phyloP scores from a whole-genome alignment of 2,329 filamentous ascomycete species.

The Phialophora chinensis region DNA sequence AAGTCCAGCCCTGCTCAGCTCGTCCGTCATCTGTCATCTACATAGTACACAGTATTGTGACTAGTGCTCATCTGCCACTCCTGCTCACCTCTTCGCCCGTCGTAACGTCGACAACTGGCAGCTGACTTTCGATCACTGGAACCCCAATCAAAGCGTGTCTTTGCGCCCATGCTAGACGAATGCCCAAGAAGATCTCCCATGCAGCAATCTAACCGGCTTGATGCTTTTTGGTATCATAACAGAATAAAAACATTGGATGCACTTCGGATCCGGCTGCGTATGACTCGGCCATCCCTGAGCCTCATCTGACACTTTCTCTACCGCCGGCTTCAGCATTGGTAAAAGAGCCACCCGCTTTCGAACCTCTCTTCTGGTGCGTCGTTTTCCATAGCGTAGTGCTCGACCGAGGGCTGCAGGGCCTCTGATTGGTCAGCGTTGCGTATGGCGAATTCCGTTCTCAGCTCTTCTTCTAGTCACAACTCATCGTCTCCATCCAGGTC shows the following conservation, averaged over 20 bases:
- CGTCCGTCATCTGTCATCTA: conserved; percentile 1
- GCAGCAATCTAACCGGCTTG: conserved; percentile 1
- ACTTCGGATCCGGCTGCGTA: conserved; percentile 16
- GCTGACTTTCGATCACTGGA: neutral
- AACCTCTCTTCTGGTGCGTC: conserved; percentile 24
- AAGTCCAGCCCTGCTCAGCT: neutral
- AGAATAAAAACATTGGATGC: conserved; percentile 28
- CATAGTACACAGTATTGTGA: neutral
- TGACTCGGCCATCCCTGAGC: conserved; percentile 12
- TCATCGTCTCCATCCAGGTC: conserved; percentile 88
- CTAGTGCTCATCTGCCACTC: neutral
- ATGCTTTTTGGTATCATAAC: conserved; percentile 38
- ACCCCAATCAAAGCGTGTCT: neutral
- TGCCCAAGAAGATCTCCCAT: conserved; percentile 23
- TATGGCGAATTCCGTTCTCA: conserved; percentile 53
- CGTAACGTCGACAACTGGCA: neutral
- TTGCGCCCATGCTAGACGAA: conserved; percentile 1
- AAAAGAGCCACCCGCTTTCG: conserved; percentile 37
- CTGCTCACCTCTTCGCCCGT: neutral
- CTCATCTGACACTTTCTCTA: neutral
- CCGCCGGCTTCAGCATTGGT: conserved; percentile 29
- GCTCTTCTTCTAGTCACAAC: conserved; percentile 76
- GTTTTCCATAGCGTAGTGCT: conserved; percentile 38
- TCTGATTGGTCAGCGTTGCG: conserved; percentile 17
- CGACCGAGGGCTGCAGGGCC: conserved; percentile 32